These are phyloP conservation scores for Apiotrichum laibachii DNA, from an alignment of 1,284 basidiomycete genomes.

Conservation along the genomic window DNA sequence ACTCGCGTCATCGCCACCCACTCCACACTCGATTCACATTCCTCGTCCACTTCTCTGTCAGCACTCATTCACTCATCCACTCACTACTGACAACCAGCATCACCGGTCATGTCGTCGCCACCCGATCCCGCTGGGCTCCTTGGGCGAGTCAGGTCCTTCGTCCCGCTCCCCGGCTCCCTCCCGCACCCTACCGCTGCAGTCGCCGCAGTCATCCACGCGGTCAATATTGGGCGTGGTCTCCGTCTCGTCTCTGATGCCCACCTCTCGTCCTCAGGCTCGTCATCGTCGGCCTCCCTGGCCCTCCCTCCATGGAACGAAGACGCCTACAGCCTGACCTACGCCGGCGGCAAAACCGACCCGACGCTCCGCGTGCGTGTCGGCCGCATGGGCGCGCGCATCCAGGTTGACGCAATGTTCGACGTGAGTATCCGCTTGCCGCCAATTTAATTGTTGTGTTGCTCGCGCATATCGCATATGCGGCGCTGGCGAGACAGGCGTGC, in stretches of 20 bases:
- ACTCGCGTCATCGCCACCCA: too few species aligned
- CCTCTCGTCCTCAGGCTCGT: background rate
- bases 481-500: background rate
- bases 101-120: slow-evolving; percentile 32
- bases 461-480: background rate
- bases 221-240: slow-evolving; percentile 51
- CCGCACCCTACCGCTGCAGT: slow-evolving; percentile 46
- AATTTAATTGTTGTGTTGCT: too few species aligned
- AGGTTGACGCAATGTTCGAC: slow-evolving; percentile 53
- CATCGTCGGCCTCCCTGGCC: background rate
- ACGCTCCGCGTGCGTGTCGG: slow-evolving; percentile 50
- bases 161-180: slow-evolving; percentile 32
- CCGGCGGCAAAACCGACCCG: slow-evolving; percentile 51
- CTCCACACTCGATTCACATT: too few species aligned
- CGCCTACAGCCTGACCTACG: slow-evolving; percentile 50
- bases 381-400: slow-evolving; percentile 49
- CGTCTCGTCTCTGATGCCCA: slow-evolving; percentile 29
- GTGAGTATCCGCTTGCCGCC: slow-evolving; percentile 36
- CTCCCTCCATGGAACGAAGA: slow-evolving; percentile 27
- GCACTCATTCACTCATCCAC: background rate
- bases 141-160: slow-evolving; percentile 24
- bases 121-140: slow-evolving; percentile 29
- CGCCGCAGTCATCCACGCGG: slow-evolving; percentile 50
- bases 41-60: too few species aligned
- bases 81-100: background rate